Evolutionary conservation across 306 rosid species (phyloP), one percentile per base, ranked within the genome.

Genomic region (Boehmeria nivea): DNA sequence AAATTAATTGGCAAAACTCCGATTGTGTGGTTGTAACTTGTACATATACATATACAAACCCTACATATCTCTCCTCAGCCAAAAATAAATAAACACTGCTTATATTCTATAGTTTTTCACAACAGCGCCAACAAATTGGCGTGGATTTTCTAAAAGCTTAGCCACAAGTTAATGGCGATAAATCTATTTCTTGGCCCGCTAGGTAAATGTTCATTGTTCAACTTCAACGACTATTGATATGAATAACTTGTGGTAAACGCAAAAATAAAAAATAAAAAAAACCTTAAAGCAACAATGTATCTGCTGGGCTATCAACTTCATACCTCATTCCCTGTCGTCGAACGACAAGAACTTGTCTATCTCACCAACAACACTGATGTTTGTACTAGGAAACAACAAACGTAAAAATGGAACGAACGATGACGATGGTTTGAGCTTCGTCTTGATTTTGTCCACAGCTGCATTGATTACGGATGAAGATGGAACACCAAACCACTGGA

Each of bases 401-500:
- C 73, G 81, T 78, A 84, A 67, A 33, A 84, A 68, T 42, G 98
- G 98, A 49, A 82, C 72, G 27, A 76, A 80, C 37, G 88, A 75
- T 6, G 78, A 70, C 69, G 88, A 73, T 5, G 76, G 65, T 64
- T 33, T 69, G 39, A 69, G 66, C 75, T 64, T 82, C 59, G 93
- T 81, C 56, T 71, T 84, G 68, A 91, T 64, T 69, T 74, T 78
- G 51, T 72, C 70, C 24, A 70, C 61, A 24, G 78, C 79, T 60
- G 56, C 47, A 70, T 75, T 77, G 43, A 87, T 69, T 49, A 61
- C 67, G 18, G 79, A 72, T 47, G 96, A 80, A 57, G 77, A 39
- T 19, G 96, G 98, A n/a, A 82, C 88, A 57, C 76, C 76, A 67
- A 67, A 91, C 96, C 98, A 91, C 68, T 84, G 95, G 64, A 83